Percentiles rank a stretch among this genome's conserved stretches.
Conservation (phyloP, 2,329 filamentous ascomycete genomes). For the Lachnellula suecica region DNA sequence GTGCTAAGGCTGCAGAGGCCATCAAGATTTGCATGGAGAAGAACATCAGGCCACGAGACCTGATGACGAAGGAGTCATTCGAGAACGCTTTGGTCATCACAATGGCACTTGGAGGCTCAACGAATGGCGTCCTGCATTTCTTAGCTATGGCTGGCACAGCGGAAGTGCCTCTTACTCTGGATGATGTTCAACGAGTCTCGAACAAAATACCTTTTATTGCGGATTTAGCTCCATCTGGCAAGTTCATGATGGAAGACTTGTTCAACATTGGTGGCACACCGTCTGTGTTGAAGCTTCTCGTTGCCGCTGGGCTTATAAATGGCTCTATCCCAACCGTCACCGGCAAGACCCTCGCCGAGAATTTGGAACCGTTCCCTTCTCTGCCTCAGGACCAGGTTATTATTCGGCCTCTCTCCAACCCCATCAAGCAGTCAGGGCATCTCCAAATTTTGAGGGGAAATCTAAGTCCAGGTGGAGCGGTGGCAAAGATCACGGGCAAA, state of each 20-base stretch:
- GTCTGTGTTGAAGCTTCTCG: slow-evolving; percentile 80
- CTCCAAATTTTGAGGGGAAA: slow-evolving; percentile 87
- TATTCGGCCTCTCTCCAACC: slow-evolving; percentile 73
- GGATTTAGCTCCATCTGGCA: slow-evolving; percentile 73
- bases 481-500: slow-evolving; percentile 96
- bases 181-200: slow-evolving; percentile 69
- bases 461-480: slow-evolving; percentile 82
- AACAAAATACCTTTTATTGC: slow-evolving; percentile 72
- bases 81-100: slow-evolving; percentile 74
- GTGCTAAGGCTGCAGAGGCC: slow-evolving; percentile 64
- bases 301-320: slow-evolving; percentile 73
- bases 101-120: slow-evolving; percentile 70
- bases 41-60: slow-evolving; percentile 64
- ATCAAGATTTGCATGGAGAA: slow-evolving; percentile 69
- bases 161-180: slow-evolving; percentile 59
- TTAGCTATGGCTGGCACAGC: slow-evolving; percentile 72
- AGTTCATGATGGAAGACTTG: slow-evolving; percentile 85
- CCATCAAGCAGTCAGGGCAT: slow-evolving; percentile 82
- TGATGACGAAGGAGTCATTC: slow-evolving; percentile 68
- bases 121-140: slow-evolving; percentile 70
- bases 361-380: slow-evolving; percentile 74
- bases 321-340: slow-evolving; percentile 80
- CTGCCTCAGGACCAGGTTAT: slow-evolving; percentile 78
- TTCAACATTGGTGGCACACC: slow-evolving; percentile 85
- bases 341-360: slow-evolving; percentile 79